Evolutionary conservation across 106 monocot genomes (phyloP).

Genomic region (Iris macrosiphon): DNA sequence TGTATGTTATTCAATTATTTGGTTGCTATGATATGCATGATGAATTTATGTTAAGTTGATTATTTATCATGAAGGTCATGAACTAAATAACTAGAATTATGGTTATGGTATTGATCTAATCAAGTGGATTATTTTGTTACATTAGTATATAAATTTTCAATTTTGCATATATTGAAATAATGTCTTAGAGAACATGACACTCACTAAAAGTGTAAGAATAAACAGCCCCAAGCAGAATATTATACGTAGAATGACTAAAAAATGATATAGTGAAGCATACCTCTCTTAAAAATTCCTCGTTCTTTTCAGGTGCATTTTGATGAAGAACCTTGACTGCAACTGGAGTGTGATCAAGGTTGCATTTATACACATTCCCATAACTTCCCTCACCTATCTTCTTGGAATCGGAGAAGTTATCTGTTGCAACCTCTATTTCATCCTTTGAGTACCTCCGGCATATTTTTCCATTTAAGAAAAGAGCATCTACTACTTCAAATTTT

Average conservation of each 20-base stretch:
- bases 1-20: too few relatives aligned
- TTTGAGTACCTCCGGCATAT: slow-evolving; percentile 52
- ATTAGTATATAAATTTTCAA: too few relatives aligned
- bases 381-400: slow-evolving; percentile 86
- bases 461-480: slow-evolving; percentile 29
- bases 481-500: slow-evolving; percentile 34
- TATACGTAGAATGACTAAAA: not conserved
- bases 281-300: slow-evolving; percentile 82
- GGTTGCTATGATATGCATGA: too few relatives aligned
- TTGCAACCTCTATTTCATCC: slow-evolving; percentile 69
- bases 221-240: not conserved
- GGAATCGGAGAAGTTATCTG: slow-evolving; percentile 75
- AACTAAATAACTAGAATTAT: too few relatives aligned
- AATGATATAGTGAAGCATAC: slow-evolving; percentile 27
- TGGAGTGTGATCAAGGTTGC: slow-evolving; percentile 74
- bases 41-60: too few relatives aligned
- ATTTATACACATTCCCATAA: slow-evolving; percentile 76
- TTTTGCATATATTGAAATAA: too few relatives aligned
- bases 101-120: too few relatives aligned
- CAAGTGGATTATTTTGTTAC: too few relatives aligned
- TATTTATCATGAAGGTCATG: too few relatives aligned
- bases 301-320: slow-evolving; percentile 45
- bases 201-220: not conserved
- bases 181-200: too few relatives aligned
- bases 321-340: slow-evolving; percentile 84